A percentile compares a stretch with the other conserved stretches of the same genome.
Evolutionary conservation across 352 stramenopile genomes (phyloP).

Genomic region (Pythium rishiriense): DNA sequence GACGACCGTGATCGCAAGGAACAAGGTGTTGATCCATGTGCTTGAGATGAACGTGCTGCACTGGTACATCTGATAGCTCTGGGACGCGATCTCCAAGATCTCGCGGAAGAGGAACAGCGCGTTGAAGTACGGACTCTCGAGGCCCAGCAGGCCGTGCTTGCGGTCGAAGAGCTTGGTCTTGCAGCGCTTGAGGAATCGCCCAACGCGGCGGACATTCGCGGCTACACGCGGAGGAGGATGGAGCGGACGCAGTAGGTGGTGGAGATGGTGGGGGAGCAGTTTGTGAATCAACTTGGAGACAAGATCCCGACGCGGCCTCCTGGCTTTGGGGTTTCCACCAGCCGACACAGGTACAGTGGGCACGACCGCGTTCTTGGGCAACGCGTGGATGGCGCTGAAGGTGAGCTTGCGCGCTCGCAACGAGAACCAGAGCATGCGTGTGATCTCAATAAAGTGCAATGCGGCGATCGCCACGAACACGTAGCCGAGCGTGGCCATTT

Average conservation of each 20-base stretch:
- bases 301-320: too few species aligned
- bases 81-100: conserved; percentile 22
- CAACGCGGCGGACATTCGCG: background rate
- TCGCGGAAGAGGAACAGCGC: conserved; percentile 25
- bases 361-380: background rate
- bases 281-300: too few species aligned
- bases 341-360: conserved; percentile 4
- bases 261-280: too few species aligned
- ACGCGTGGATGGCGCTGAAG: conserved; percentile 19
- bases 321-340: background rate
- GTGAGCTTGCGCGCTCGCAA: conserved; percentile 27
- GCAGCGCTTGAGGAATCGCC: conserved; percentile 12
- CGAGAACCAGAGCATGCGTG: conserved; percentile 36
- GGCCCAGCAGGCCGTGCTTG: conserved; percentile 20
- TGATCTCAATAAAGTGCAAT: conserved; percentile 34
- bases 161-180: conserved; percentile 24
- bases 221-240: background rate
- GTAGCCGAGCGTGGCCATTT: conserved; percentile 31
- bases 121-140: conserved; percentile 31
- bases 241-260: too few species aligned
- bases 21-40: conserved; percentile 29
- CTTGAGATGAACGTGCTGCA: conserved; percentile 22
- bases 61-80: conserved; percentile 32
- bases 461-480: conserved; percentile 28
- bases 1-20: conserved; percentile 22